Conservation (phyloP, 371 early-diverging fungal genomes). For the Apophysomyces variabilis region DNA sequence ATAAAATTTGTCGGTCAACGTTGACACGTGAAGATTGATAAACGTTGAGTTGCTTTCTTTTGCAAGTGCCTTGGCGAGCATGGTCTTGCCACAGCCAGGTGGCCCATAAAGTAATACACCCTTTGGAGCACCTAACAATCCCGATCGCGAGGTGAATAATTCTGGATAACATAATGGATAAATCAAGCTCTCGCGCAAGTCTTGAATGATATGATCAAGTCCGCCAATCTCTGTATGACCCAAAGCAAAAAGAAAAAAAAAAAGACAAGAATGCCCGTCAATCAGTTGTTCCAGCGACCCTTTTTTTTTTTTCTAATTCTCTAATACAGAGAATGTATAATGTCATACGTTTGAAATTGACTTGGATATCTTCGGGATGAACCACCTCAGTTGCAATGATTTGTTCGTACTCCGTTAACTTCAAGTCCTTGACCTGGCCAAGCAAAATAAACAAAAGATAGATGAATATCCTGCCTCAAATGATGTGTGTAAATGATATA, state of each 20-base stretch:
- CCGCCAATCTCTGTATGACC: slow-evolving; percentile 83
- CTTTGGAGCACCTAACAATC: slow-evolving; percentile 91
- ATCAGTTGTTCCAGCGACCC: no score
- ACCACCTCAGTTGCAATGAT: slow-evolving; percentile 94
- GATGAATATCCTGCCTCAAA: no score
- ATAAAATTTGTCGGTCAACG: slow-evolving; percentile 97
- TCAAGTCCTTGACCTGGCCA: slow-evolving; percentile 65
- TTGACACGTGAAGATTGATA: slow-evolving; percentile 94
- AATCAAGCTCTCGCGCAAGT: slow-evolving; percentile 92
- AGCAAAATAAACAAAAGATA: neutral
- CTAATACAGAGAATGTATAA: slow-evolving; percentile 2
- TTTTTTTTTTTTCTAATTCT: neutral
- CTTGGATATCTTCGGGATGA: slow-evolving; percentile 88
- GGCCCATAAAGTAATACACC: slow-evolving; percentile 96
- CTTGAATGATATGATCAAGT: slow-evolving; percentile 88
- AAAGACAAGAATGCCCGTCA: no score
- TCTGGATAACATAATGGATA: slow-evolving; percentile 92
- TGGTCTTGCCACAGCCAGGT: slow-evolving; percentile 97
- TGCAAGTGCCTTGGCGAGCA: slow-evolving; percentile 97
- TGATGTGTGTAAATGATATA: no score
- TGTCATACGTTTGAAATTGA: slow-evolving; percentile 75
- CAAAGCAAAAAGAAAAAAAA: no score
- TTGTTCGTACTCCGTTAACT: slow-evolving; percentile 91
- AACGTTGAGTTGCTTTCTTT: slow-evolving; percentile 95
- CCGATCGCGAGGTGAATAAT: slow-evolving; percentile 84